Percentiles rank a stretch among this genome's conserved stretches.
Evolutionary conservation across 305 asterid species (phyloP).

Genomic region (Plantago rigida): DNA sequence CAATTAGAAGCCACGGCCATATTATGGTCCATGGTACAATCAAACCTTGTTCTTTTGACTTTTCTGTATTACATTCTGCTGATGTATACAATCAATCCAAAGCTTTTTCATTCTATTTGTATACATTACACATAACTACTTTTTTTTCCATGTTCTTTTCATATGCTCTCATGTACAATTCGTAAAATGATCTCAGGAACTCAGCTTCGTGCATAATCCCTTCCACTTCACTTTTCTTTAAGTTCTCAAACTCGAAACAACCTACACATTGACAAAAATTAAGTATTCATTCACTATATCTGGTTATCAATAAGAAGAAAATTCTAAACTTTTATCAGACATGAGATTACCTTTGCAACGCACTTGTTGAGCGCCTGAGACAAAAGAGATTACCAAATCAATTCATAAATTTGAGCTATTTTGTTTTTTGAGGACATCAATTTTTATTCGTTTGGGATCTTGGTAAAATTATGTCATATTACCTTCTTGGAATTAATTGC

Average conservation of each 20-base stretch:
- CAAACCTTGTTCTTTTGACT: not conserved
- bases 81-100: not conserved
- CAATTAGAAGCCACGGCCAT: not conserved
- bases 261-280: slow-evolving; percentile 32
- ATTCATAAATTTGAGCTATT: not conserved
- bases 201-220: not conserved
- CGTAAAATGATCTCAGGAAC: not conserved
- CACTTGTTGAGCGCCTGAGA: slow-evolving; percentile 51
- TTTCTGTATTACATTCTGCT: not conserved
- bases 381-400: not conserved
- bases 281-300: not conserved
- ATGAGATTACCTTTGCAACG: slow-evolving; percentile 46
- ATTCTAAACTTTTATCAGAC: not conserved
- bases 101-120: not conserved
- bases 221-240: not conserved
- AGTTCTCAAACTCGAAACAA: slow-evolving; percentile 55
- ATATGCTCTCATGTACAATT: not conserved
- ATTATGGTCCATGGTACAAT: not conserved
- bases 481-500: slow-evolving; percentile 41
- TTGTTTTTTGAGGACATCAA: not conserved
- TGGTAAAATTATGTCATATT: slow-evolving; percentile 17
- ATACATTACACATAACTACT: not conserved
- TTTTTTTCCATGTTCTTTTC: not conserved
- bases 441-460: not conserved
- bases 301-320: not conserved